Percentiles rank a stretch among this genome's conserved stretches.
Evolutionary conservation across 495 filamentous ascomycete species (phyloP).

Genomic region (Penicillium pancosmium): DNA sequence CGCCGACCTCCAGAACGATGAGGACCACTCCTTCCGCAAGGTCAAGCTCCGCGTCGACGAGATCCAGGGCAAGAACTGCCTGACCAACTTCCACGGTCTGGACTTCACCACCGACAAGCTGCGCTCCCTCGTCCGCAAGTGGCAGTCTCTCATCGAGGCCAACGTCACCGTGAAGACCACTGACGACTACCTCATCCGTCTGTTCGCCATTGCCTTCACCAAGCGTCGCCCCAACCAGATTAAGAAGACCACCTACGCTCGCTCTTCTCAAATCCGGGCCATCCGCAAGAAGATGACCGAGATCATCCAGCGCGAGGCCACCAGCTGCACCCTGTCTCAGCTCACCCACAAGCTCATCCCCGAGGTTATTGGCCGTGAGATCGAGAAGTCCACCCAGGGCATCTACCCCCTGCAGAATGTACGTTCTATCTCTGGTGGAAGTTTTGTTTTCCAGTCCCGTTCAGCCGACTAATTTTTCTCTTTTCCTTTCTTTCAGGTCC

Average conservation of each 20-base stretch:
- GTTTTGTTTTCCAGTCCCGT: background rate
- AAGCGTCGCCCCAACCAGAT: slow-evolving; percentile 98
- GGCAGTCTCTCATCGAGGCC: slow-evolving; percentile 98
- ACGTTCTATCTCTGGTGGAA: slow-evolving; percentile 34
- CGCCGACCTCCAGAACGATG: slow-evolving; percentile 98
- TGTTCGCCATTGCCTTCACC: slow-evolving; percentile 99
- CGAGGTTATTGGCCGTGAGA: slow-evolving; percentile 98
- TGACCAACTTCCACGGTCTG: slow-evolving; percentile 99
- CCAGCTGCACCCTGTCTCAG: slow-evolving; percentile 90
- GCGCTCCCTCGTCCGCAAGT: slow-evolving; percentile 97
- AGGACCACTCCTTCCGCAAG: slow-evolving; percentile 99
- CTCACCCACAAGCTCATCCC: slow-evolving; percentile 97
- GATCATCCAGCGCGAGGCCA: slow-evolving; percentile 95
- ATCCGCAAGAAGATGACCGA: slow-evolving; percentile 99
- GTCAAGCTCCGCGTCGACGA: slow-evolving; percentile 98
- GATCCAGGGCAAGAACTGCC: slow-evolving; percentile 99
- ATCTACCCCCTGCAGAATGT: slow-evolving; percentile 99
- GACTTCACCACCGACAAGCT: slow-evolving; percentile 99
- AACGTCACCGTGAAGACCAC: slow-evolving; percentile 99
- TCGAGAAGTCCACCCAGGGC: slow-evolving; percentile 98
- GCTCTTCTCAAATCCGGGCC: slow-evolving; percentile 90
- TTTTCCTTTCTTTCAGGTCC: slow-evolving; percentile 65
- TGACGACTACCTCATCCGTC: slow-evolving; percentile 96
- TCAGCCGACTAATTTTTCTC: slow-evolving; percentile 29
- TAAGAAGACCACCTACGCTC: slow-evolving; percentile 99